phyloP scores from a whole-genome alignment of 2,329 filamentous ascomycete genomes.

The Fusarium anthophilum region DNA sequence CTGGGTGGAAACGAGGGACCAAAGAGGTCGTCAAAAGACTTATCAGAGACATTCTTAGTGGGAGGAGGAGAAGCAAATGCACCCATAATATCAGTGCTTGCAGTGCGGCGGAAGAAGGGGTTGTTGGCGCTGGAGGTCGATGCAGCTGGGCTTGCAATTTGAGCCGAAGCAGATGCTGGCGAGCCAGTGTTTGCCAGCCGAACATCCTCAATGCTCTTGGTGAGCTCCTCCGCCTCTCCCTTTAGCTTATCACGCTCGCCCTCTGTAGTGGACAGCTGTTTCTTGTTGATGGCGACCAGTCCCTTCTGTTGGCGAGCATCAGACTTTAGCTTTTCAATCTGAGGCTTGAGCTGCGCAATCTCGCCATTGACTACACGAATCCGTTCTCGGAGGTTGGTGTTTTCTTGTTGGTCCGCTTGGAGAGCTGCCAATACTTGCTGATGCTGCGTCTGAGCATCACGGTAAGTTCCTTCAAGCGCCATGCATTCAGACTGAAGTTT shows the following conservation, averaged over 20 bases:
- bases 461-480: conserved; percentile 80
- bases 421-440: conserved; percentile 77
- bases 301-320: conserved; percentile 96
- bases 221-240: conserved; percentile 76
- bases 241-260: conserved; percentile 88
- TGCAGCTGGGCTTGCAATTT: conserved; percentile 74
- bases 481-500: conserved; percentile 87
- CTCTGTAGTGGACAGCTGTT: conserved; percentile 91
- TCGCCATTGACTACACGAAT: conserved; percentile 86
- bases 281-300: conserved; percentile 97
- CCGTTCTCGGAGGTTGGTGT: conserved; percentile 83
- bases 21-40: conserved; percentile 87
- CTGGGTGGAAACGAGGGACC: conserved; percentile 70
- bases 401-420: conserved; percentile 90
- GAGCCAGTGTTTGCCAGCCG: conserved; percentile 63
- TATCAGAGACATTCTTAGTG: conserved; percentile 63
- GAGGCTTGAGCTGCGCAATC: conserved; percentile 83
- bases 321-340: conserved; percentile 91
- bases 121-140: conserved; percentile 83
- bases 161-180: conserved; percentile 55
- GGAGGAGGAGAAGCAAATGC: conserved; percentile 60
- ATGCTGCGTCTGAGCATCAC: conserved; percentile 85
- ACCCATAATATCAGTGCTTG: conserved; percentile 68
- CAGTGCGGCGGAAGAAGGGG: conserved; percentile 86
- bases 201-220: conserved; percentile 69